Conservation (phyloP, 164 flowering plant genomes). For the Umbellularia californica region DNA sequence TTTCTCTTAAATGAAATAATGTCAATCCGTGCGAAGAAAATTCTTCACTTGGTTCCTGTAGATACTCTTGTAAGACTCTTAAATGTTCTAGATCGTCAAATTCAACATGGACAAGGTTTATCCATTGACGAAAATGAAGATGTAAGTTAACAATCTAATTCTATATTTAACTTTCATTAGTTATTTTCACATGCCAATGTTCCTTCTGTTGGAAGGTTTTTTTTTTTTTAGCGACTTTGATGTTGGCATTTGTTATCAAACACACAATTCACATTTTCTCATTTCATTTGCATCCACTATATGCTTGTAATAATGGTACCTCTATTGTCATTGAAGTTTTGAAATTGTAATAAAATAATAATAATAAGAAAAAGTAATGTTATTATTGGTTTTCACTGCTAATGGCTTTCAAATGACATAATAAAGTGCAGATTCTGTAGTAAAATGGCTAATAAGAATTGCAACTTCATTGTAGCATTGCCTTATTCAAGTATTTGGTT, state of each 20-base stretch:
- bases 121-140: constrained; percentile 67
- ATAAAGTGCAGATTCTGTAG: too few relatives aligned
- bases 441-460: too few relatives aligned
- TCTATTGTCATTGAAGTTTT: not conserved
- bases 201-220: not conserved
- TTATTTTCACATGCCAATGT: not conserved
- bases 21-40: constrained; percentile 58
- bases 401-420: too few relatives aligned
- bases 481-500: too few relatives aligned
- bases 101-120: constrained; percentile 82
- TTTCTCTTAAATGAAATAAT: constrained; percentile 65
- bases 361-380: too few relatives aligned
- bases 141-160: constrained; percentile 43
- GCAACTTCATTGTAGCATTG: too few relatives aligned
- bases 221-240: not conserved
- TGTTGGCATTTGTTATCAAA: not conserved
- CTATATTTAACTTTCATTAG: not conserved
- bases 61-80: constrained; percentile 64
- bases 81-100: constrained; percentile 76
- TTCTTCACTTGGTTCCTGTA: constrained; percentile 78
- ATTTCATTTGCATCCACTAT: not conserved
- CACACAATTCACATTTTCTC: not conserved
- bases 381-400: too few relatives aligned
- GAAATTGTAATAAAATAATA: not conserved
- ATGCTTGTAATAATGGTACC: not conserved